A percentile compares a stretch with the other conserved stretches of the same genome.
These are phyloP conservation scores for Bonia amplexicaulis DNA, from an alignment of 176 grass and related monocot genomes.

Conservation along the genomic window DNA sequence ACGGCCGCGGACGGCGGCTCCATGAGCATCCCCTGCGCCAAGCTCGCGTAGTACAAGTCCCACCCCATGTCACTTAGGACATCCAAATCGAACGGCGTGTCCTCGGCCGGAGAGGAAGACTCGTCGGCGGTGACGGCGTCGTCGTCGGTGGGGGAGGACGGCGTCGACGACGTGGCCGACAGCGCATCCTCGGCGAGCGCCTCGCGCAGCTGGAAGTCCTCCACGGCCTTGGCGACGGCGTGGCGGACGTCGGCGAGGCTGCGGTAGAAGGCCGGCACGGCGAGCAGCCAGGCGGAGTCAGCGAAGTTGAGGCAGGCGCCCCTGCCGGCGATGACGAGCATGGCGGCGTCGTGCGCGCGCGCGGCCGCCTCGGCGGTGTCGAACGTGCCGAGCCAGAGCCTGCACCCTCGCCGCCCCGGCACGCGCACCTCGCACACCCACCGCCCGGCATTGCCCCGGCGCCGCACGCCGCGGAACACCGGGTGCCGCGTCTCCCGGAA, in stretches of 20 bases:
- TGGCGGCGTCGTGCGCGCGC: conserved; percentile 60
- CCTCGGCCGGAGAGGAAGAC: background rate
- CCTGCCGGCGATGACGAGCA: conserved; percentile 39
- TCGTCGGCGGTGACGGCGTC: background rate
- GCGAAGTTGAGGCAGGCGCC: conserved; percentile 63
- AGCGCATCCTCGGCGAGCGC: background rate
- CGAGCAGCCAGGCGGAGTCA: conserved; percentile 48
- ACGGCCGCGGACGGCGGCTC: background rate
- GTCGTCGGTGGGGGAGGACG: background rate
- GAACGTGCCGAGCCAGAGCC: conserved; percentile 92
- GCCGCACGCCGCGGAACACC: conserved; percentile 59
- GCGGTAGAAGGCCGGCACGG: conserved; percentile 6
- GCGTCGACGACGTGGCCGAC: background rate
- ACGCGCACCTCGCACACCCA: conserved; percentile 70
- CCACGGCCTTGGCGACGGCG: conserved; percentile 43
- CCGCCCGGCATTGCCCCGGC: conserved; percentile 33
- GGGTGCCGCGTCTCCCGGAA: conserved; percentile 72
- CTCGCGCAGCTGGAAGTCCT: conserved; percentile 21
- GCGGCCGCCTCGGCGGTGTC: conserved; percentile 58
- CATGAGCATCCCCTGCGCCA: conserved; percentile 59
- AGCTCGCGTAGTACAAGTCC: conserved; percentile 67
- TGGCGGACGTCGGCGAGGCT: conserved; percentile 45
- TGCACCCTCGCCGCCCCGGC: conserved; percentile 26
- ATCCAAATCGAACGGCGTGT: conserved; percentile 16
- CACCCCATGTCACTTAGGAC: conserved; percentile 44